Conservation (phyloP, 1,284 basidiomycete species). For the Ustilago hordei region DNA sequence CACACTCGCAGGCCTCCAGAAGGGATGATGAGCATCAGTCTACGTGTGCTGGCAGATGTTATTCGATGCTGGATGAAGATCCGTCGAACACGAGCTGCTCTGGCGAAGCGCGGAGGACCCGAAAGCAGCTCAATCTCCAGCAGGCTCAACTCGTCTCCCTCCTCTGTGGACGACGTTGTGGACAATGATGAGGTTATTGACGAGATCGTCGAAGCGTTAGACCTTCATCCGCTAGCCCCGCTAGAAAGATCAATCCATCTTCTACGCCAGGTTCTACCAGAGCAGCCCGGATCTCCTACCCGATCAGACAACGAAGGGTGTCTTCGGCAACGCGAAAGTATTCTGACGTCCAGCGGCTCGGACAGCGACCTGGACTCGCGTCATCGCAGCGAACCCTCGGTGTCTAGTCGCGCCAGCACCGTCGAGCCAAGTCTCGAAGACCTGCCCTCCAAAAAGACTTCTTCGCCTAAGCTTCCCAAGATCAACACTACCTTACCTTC, state of each 20-base stretch:
- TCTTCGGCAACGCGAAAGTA: not conserved
- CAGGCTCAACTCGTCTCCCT: slow-evolving; percentile 5
- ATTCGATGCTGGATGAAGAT: slow-evolving; percentile 44
- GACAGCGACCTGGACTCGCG: slow-evolving; percentile 22
- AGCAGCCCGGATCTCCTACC: not conserved
- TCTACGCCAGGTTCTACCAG: slow-evolving; percentile 26
- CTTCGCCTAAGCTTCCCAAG: slow-evolving; percentile 24
- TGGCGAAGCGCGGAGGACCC: slow-evolving; percentile 11
- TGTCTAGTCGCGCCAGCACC: slow-evolving; percentile 35
- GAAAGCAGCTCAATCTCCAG: not conserved
- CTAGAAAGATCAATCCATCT: slow-evolving; percentile 39
- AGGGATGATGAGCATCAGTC: slow-evolving; percentile 41
- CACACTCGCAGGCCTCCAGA: slow-evolving; percentile 24
- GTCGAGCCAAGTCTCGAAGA: slow-evolving; percentile 15
- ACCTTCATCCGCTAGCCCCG: slow-evolving; percentile 21
- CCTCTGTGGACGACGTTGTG: slow-evolving; percentile 26
- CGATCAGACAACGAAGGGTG: not conserved
- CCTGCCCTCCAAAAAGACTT: not conserved
- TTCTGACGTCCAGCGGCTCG: slow-evolving; percentile 11
- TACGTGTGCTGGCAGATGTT: slow-evolving; percentile 34
- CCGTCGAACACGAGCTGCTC: slow-evolving; percentile 15
- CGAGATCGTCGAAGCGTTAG: slow-evolving; percentile 26
- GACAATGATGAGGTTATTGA: slow-evolving; percentile 42
- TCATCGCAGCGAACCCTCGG: slow-evolving; percentile 24
- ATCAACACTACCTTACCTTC: slow-evolving; percentile 21